Base-by-base conservation (phyloP, 1,139 yeast species). In the Schizosaccharomyces versatilis region DNA sequence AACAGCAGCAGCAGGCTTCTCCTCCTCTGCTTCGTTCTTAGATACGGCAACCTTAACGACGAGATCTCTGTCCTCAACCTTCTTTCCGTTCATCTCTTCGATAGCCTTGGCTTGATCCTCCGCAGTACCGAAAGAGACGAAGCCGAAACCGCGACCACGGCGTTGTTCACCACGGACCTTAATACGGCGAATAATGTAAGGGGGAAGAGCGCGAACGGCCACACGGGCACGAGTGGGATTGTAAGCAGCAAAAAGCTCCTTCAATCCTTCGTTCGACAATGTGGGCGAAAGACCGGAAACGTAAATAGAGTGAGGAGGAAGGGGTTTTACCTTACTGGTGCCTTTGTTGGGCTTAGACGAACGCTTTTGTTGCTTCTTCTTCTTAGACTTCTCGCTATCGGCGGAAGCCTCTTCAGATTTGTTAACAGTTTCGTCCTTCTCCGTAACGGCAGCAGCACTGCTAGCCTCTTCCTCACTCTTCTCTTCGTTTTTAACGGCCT, bases 121-220 rank as follows among this genome's bases (percentile, higher is more conserved):
- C n/a, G 68, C 70, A 10, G 70, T 68, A 38, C 72, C 70, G 56
- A 80, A 68, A 36, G 73, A 74, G 47, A 79, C 75, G 60, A 80
- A 69, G 1, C 80, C 84, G 56, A 77, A 74, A 12, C 73, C 73
- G 56, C 65, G 64, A 17, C 66, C 63, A 36, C 68, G 53, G 63
- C 64, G 57, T 61, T 64, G 54, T 65, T 62, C 54, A 64, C 66
- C 57, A 57, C 62, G 55, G 59, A 60, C 57, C 57, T 59, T 57
- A 59, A 62, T 54, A 65, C 67, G 55, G 69, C 69, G 62, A 69
- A 70, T 72, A 53, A 78, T 69, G 64, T 69, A 71, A 48, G 75
- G 70, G 47, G 73, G 75, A 36, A 69, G 67, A 8, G 52, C 52
- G 17, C 61, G 60, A n/a, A 49, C 52, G 38, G 62, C 60, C 36